These are phyloP conservation scores for Daldinia eschscholtzii DNA, from an alignment of 2,329 filamentous ascomycete genomes.

Conservation along the genomic window DNA sequence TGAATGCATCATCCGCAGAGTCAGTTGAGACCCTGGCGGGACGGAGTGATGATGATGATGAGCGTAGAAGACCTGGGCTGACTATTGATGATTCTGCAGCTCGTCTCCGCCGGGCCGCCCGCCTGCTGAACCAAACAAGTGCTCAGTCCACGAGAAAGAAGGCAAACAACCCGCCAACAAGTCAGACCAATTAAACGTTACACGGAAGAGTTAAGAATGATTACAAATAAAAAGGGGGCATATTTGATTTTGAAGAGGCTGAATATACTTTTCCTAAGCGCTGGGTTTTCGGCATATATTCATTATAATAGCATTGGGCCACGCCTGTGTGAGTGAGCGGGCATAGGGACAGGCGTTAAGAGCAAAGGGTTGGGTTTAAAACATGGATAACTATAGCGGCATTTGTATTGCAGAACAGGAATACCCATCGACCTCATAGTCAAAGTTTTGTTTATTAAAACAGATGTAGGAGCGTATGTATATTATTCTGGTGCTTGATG, in stretches of 20 bases:
- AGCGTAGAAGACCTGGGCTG: conserved; percentile 34
- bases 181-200: not conserved
- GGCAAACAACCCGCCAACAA: not conserved
- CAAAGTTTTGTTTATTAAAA: not conserved
- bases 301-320: not conserved
- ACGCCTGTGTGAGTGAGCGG: not conserved
- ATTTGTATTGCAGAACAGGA: conserved; percentile 14
- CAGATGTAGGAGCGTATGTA: not conserved
- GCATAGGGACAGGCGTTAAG: conserved; percentile 1
- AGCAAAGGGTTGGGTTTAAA: not conserved
- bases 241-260: conserved; percentile 5
- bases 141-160: not conserved
- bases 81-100: conserved; percentile 44
- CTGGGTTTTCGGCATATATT: conserved; percentile 12
- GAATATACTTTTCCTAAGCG: not conserved
- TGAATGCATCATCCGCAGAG: conserved; percentile 9
- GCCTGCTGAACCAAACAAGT: conserved; percentile 28
- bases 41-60: conserved; percentile 30
- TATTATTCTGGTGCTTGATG: not conserved
- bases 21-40: conserved; percentile 38
- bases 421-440: conserved; percentile 33
- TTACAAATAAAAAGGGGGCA: too few species aligned
- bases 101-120: conserved; percentile 45
- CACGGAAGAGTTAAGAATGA: not conserved
- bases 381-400: conserved; percentile 25